Conservation (phyloP, 768 basidiomycete species). For the Ramaria sp. region DNA sequence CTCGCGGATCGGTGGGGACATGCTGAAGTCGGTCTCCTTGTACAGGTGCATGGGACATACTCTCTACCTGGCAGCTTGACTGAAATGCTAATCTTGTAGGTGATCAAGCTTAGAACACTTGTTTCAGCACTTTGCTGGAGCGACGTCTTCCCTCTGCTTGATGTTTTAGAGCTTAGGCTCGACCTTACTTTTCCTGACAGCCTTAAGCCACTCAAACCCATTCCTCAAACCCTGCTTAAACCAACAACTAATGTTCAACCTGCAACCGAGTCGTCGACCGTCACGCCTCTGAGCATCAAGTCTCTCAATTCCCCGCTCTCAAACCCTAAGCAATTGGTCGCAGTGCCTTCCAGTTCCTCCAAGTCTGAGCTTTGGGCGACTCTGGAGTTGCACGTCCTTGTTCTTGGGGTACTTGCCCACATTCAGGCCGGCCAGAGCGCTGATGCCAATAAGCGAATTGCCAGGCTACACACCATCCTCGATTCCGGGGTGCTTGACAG, state of each 20-base stretch:
- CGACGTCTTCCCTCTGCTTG: conserved; percentile 36
- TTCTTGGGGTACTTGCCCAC: conserved; percentile 49
- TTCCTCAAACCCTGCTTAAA: background rate
- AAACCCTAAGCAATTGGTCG: background rate
- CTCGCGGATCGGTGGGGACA: conserved; percentile 10
- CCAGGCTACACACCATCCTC: conserved; percentile 52
- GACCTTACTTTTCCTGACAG: conserved; percentile 23
- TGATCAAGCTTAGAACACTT: conserved; percentile 47
- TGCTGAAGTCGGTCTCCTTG: conserved; percentile 10
- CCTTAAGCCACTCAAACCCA: background rate
- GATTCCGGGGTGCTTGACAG: conserved; percentile 36
- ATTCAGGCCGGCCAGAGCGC: conserved; percentile 46
- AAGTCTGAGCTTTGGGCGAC: conserved; percentile 14
- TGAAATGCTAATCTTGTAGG: conserved; percentile 18
- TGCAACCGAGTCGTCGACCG: background rate
- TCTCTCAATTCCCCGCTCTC: background rate
- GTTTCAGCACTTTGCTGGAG: conserved; percentile 45
- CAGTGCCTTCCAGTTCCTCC: background rate
- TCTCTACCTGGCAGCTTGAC: background rate
- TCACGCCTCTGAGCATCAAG: background rate
- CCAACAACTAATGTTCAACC: background rate
- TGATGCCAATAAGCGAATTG: conserved; percentile 39
- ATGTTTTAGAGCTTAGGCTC: conserved; percentile 38
- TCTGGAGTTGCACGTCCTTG: conserved; percentile 47
- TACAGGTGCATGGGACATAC: background rate